Evolutionary conservation across 2,329 filamentous ascomycete species (phyloP), one percentile per base, ranked within the genome.

Genomic region (Aspergillus bombycis): DNA sequence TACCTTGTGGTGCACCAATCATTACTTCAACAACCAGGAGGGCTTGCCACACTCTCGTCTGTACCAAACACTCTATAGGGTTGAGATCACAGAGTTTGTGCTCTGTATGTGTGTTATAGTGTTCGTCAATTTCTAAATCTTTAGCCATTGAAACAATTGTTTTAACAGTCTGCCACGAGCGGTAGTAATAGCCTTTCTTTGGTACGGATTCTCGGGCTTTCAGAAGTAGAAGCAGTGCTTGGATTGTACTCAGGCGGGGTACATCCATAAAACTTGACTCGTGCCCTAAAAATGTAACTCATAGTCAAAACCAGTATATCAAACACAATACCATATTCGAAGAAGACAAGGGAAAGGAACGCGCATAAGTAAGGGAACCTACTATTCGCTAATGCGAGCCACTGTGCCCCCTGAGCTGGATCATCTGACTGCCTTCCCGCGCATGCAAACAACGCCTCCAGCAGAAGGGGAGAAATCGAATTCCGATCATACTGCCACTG

Each of bases 151-250:
- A 90, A 9, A 96, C 90, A 67, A 94, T 93, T 65, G 94, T 92
- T 59, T 97, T 94, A 23, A 96, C 88, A 6, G 91, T 92, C 88
- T 97, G 96, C 94, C 95, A 98, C 0, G 95, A 98, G 43, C 94
- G 89, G 79, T 95, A 98, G 77, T 95, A 98, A 75, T 98, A 98
- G 1, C 95, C 95, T 64, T 92, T 89, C 74, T 96, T 96, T 0
- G 94, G 94, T 10, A 91, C 89, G n/a, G 92, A 91, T 77, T 98
- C 94, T 67, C 93, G 87, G 1, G 94, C 95, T 77, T 98, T 98
- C 50, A 97, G 81, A 21, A 97, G 84, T 52, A 98, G 89, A 52
- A 97, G 81, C 65, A 97, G 83, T 3, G 93, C 94, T 79, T 98
- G 94, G 11, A 98, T 88, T 0, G 95, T 98, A 78, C 93, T 97